Percentiles rank a stretch among this genome's conserved stretches.
Evolutionary conservation across 2,329 filamentous ascomycete species (phyloP).

Genomic region (Clarireedia hainanense): DNA sequence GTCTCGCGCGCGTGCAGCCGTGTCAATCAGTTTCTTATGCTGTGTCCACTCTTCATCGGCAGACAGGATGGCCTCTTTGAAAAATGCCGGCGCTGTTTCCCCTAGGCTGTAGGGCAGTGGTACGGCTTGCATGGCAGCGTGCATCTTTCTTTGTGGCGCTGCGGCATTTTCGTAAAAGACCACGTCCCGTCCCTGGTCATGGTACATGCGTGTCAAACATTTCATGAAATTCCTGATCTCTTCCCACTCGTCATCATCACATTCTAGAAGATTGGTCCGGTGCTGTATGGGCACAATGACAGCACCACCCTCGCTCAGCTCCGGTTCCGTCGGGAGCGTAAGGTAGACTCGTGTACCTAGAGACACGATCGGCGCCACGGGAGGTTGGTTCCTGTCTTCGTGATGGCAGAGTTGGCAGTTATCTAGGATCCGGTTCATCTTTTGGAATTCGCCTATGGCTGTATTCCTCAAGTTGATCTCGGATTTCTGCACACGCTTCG

Average conservation of each 20-base stretch:
- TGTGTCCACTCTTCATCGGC: slow-evolving; percentile 92
- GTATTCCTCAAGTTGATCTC: slow-evolving; percentile 81
- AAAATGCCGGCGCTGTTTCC: slow-evolving; percentile 87
- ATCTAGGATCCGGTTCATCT: slow-evolving; percentile 79
- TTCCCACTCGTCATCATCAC: slow-evolving; percentile 98
- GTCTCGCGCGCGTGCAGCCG: slow-evolving; percentile 53
- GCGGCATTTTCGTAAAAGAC: slow-evolving; percentile 98
- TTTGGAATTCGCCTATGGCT: slow-evolving; percentile 83
- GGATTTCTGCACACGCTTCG: slow-evolving; percentile 78
- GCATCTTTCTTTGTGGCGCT: slow-evolving; percentile 64
- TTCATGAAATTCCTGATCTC: slow-evolving; percentile 99
- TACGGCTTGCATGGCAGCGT: slow-evolving; percentile 79
- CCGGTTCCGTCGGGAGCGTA: slow-evolving; percentile 82
- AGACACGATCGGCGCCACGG: slow-evolving; percentile 76
- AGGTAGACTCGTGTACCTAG: slow-evolving; percentile 81
- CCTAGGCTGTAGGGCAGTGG: slow-evolving; percentile 89
- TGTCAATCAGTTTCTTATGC: slow-evolving; percentile 92
- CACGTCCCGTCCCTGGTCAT: slow-evolving; percentile 84
- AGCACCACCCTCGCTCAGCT: slow-evolving; percentile 74
- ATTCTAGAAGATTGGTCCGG: slow-evolving; percentile 84
- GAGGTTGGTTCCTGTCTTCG: slow-evolving; percentile 69
- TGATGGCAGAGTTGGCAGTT: slow-evolving; percentile 86
- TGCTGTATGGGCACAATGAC: slow-evolving; percentile 87
- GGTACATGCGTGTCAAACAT: slow-evolving; percentile 85
- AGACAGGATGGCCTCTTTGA: slow-evolving; percentile 84